phyloP scores from a whole-genome alignment of 2,329 filamentous ascomycete species.

The Hypocreales sp. region DNA sequence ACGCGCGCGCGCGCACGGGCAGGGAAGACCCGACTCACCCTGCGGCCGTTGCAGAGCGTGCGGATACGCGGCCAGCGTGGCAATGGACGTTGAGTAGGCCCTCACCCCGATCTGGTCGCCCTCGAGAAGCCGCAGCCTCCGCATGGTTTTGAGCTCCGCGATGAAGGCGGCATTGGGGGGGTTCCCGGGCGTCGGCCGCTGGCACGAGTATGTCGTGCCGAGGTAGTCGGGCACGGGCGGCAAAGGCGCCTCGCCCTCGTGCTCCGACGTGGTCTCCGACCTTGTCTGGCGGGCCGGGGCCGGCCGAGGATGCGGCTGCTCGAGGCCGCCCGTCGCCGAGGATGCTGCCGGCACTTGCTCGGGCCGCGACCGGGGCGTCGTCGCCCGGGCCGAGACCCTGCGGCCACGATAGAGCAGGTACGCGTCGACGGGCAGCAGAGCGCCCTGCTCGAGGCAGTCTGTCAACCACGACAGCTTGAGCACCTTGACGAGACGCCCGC shows the following conservation, averaged over 20 bases:
- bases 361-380: too few relatives aligned
- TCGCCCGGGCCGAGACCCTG: slow-evolving; percentile 8
- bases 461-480: slow-evolving; percentile 44
- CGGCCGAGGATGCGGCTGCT: slow-evolving; percentile 9
- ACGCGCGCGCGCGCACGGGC: not conserved
- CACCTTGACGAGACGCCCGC: slow-evolving; percentile 24
- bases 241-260: slow-evolving; percentile 48
- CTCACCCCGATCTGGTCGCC: slow-evolving; percentile 67
- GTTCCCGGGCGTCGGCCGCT: slow-evolving; percentile 55
- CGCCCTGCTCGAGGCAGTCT: slow-evolving; percentile 29
- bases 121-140: slow-evolving; percentile 51
- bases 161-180: slow-evolving; percentile 67
- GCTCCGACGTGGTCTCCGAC: too few relatives aligned
- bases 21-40: slow-evolving; percentile 18
- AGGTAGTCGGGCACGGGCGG: slow-evolving; percentile 55
- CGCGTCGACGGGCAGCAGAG: slow-evolving; percentile 27
- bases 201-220: slow-evolving; percentile 54
- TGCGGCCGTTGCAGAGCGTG: slow-evolving; percentile 22
- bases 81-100: slow-evolving; percentile 79
- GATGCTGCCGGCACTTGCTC: not conserved
- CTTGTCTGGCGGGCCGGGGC: slow-evolving; percentile 51
- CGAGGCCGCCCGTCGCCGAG: not conserved
- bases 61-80: slow-evolving; percentile 70
- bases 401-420: slow-evolving; percentile 41
- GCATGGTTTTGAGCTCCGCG: slow-evolving; percentile 56